Evolutionary conservation across 495 filamentous ascomycete species (phyloP), one percentile per base, ranked within the genome.

Genomic region (Aspergillus conjunctus): DNA sequence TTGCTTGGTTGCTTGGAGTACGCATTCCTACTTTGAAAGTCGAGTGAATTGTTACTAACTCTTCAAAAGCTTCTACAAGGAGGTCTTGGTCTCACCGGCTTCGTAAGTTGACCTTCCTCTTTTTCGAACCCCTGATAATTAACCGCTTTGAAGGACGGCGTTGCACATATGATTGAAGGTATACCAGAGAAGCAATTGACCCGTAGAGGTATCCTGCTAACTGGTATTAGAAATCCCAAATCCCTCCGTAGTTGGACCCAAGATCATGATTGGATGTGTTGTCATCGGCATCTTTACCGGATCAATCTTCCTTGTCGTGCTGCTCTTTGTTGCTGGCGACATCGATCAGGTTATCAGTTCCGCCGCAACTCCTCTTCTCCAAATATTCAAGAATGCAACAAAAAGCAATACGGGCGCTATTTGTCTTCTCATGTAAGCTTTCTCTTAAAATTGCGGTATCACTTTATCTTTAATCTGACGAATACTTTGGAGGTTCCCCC

Each of bases 221-320:
- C 30, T 8, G 1, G 31, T 48, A 17, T 18, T 43, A 77, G 89
- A 92, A 75, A 90, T 92, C 51, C 89, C 88, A 7, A 83, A 89
- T 37, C 81, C 89, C 10, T 74, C 86, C 4, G 70, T 84, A 0
- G 81, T 85, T 60, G 88, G 85, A 4, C 89, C 89, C 17, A 85
- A 83, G 59, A 88, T 90, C 55, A 91, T 92, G 88, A 80, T 92
- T 48, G 80, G 78, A 31, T 88, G 85, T 59, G 89, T 92, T 26
- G 76, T 70, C 7, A 91, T 91, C 41, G 89, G 89, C 12, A 81
- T 83, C 37, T 73, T 83, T 26, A 90, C 88, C 11, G 89, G 89
- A 12, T 80, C 87, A 30, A 76, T 89, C 56, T 92, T 91, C 71
- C 75, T 91, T 49, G 70, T 85, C 14, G 81, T 85, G 18, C 73